Conservation (phyloP, 805 yeast species). For the Wickerhamiella lipophila region DNA sequence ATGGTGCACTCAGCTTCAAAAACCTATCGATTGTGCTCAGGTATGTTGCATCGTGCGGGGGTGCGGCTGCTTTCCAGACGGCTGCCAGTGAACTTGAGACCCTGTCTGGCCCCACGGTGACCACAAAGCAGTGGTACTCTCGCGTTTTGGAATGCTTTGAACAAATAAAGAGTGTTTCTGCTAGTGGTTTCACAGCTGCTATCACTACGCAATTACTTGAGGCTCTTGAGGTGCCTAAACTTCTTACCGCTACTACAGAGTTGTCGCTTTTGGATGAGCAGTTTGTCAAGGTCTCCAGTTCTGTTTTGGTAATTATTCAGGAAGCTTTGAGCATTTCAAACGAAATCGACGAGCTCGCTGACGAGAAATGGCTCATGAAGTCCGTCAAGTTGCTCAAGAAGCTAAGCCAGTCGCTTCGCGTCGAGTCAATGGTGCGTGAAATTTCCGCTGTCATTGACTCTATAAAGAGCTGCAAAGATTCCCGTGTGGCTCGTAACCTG, state of each 20-base stretch:
- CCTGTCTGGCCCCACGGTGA: not conserved
- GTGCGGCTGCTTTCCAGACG: not conserved
- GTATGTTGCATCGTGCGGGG: not conserved
- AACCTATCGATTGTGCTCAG: not conserved
- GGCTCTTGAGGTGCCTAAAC: not conserved
- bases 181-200: not conserved
- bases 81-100: not conserved
- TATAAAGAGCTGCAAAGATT: not conserved
- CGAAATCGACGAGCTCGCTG: conserved; percentile 16
- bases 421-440: conserved; percentile 30
- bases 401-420: conserved; percentile 35
- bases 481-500: conserved; percentile 12
- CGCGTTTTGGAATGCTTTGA: not conserved
- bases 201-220: not conserved
- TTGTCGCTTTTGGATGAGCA: conserved; percentile 23
- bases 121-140: not conserved
- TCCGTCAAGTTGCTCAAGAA: conserved; percentile 36
- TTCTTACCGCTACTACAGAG: not conserved
- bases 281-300: conserved; percentile 41
- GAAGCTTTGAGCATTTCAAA: conserved; percentile 26
- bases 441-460: conserved; percentile 15
- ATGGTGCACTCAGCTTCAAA: not conserved
- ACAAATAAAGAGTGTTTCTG: not conserved
- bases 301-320: conserved; percentile 59
- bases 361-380: conserved; percentile 45